Conservation (phyloP, 345 rosid genomes). For the Citropsis articulata region DNA sequence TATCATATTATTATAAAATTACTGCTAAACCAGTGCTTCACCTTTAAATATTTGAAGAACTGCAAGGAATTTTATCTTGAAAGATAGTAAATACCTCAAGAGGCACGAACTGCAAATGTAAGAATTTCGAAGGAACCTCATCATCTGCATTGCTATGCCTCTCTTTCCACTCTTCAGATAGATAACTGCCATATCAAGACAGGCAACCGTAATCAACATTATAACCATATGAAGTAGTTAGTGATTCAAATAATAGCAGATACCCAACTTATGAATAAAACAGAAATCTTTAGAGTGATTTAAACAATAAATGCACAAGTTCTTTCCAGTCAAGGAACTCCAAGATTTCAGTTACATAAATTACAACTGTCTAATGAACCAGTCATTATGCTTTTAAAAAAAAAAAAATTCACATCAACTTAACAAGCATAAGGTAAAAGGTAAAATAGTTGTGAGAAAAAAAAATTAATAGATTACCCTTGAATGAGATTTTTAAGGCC, state of each 20-base stretch:
- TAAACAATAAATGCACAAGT: neutral
- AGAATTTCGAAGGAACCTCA: slow-evolving; percentile 45
- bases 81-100: slow-evolving; percentile 64
- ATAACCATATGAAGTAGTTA: neutral
- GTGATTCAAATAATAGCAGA: neutral
- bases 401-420: neutral
- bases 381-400: neutral
- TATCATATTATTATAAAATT: neutral
- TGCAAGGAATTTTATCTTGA: slow-evolving; percentile 6
- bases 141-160: slow-evolving; percentile 51
- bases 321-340: neutral
- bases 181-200: slow-evolving; percentile 53
- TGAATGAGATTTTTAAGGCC: slow-evolving; percentile 83
- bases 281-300: neutral
- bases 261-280: neutral
- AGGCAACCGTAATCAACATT: neutral
- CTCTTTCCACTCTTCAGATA: slow-evolving; percentile 89
- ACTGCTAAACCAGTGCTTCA: neutral
- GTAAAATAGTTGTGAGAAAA: neutral
- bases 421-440: neutral
- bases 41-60: neutral
- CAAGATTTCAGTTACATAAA: neutral
- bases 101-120: slow-evolving; percentile 58
- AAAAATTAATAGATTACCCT: slow-evolving; percentile 43
- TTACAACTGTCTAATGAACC: neutral